Conservation (phyloP, 305 asterid genomes). For the Andrographis paniculata region DNA sequence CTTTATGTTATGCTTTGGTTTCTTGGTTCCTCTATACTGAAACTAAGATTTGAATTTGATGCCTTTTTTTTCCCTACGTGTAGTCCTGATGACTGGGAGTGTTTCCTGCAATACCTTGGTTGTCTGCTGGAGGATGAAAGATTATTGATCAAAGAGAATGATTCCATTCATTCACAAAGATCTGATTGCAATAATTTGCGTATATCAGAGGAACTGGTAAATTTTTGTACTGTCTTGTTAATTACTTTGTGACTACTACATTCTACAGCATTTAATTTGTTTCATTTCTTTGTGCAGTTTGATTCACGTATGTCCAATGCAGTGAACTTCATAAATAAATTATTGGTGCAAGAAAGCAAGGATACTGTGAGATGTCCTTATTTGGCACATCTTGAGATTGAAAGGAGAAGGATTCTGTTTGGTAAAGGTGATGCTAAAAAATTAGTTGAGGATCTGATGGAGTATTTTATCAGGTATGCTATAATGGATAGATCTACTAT, state of each 20-base stretch:
- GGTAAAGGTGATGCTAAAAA: conserved; percentile 63
- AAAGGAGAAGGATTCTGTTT: conserved; percentile 57
- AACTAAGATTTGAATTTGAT: conserved; percentile 7
- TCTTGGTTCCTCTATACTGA: neutral
- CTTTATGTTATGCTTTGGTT: neutral
- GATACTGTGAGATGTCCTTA: conserved; percentile 64
- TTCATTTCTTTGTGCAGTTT: conserved; percentile 58
- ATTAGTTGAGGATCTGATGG: conserved; percentile 53
- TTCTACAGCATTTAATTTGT: conserved; percentile 23
- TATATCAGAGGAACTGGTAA: conserved; percentile 65
- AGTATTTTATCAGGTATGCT: conserved; percentile 63
- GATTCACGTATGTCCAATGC: conserved; percentile 67
- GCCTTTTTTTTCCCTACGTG: conserved; percentile 22
- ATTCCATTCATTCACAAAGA: conserved; percentile 29
- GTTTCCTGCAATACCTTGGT: conserved; percentile 76
- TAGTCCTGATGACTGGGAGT: conserved; percentile 98
- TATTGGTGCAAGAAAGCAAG: conserved; percentile 36
- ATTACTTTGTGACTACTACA: conserved; percentile 14
- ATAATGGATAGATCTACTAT: neutral
- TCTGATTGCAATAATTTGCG: conserved; percentile 38
- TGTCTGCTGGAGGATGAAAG: conserved; percentile 83
- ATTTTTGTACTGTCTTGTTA: conserved; percentile 25
- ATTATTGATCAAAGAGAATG: conserved; percentile 37
- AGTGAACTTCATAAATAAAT: conserved; percentile 43
- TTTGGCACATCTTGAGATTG: conserved; percentile 85